These are phyloP conservation scores for Rhododendron simsii DNA, from an alignment of 148 eudicot species.

Conservation along the genomic window DNA sequence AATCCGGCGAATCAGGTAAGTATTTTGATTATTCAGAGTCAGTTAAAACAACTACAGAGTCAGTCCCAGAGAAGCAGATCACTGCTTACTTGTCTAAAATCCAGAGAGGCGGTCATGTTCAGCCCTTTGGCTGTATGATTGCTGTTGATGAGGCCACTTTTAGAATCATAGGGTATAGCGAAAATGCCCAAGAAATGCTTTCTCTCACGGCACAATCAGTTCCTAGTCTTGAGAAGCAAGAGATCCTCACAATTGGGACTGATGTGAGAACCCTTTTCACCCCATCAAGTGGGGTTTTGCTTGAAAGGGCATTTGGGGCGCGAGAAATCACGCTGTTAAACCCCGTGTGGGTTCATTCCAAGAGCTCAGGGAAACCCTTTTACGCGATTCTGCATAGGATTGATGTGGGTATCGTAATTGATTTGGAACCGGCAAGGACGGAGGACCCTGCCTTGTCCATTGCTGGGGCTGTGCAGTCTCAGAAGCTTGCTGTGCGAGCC, in stretches of 20 bases:
- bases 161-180: constrained; percentile 64
- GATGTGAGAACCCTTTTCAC: constrained; percentile 68
- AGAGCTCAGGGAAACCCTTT: constrained; percentile 69
- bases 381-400: constrained; percentile 88
- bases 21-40: constrained; percentile 82
- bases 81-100: constrained; percentile 74
- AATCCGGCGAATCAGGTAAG: constrained; percentile 67
- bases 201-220: constrained; percentile 61
- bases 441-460: constrained; percentile 84
- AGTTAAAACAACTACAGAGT: constrained; percentile 33
- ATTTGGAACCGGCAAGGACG: constrained; percentile 81
- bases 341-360: constrained; percentile 85
- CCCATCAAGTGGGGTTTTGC: constrained; percentile 39
- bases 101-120: constrained; percentile 81
- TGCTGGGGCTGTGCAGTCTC: constrained; percentile 96
- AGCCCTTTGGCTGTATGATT: constrained; percentile 87
- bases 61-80: constrained; percentile 67
- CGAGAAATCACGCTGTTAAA: constrained; percentile 66
- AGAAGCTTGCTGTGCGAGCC: constrained; percentile 83
- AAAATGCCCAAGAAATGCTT: constrained; percentile 61
- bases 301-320: constrained; percentile 67
- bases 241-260: constrained; percentile 49
- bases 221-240: constrained; percentile 41
- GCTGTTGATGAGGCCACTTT: constrained; percentile 58
- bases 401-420: constrained; percentile 92